Conservation (phyloP, 1,284 basidiomycete species). For the Trichosporon inkin region DNA sequence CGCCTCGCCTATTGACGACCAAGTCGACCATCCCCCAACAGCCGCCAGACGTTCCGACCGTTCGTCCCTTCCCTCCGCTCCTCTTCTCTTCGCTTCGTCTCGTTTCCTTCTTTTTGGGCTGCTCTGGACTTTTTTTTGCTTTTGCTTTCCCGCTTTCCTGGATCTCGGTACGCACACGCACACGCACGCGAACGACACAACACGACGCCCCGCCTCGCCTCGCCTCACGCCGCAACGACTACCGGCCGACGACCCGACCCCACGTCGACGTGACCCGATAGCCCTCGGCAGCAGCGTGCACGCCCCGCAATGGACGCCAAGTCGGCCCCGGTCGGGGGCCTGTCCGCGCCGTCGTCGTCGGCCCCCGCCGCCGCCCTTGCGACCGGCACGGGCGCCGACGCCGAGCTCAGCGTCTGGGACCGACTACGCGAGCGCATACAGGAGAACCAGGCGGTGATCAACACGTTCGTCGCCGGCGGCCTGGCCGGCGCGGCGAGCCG, state of each 20-base stretch:
- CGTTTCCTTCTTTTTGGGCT: no score
- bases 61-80: neutral
- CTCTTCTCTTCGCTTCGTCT: neutral
- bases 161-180: no score
- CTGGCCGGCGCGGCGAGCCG: conserved; percentile 60
- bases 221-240: neutral
- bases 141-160: no score
- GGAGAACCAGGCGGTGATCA: conserved; percentile 44
- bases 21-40: neutral
- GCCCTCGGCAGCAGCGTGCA: neutral
- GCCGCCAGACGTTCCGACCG: neutral
- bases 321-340: neutral
- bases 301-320: neutral
- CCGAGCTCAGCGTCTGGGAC: conserved; percentile 1
- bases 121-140: no score
- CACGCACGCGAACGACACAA: no score
- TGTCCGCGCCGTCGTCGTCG: neutral
- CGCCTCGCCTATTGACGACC: neutral
- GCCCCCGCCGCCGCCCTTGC: neutral
- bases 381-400: neutral
- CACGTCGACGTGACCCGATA: neutral
- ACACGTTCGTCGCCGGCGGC: conserved; percentile 48
- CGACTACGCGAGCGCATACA: conserved; percentile 4
- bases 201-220: neutral
- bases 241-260: no score